These are phyloP conservation scores for Vitis hybrid DNA, from an alignment of 177 flowering plant genomes.

Conservation along the genomic window DNA sequence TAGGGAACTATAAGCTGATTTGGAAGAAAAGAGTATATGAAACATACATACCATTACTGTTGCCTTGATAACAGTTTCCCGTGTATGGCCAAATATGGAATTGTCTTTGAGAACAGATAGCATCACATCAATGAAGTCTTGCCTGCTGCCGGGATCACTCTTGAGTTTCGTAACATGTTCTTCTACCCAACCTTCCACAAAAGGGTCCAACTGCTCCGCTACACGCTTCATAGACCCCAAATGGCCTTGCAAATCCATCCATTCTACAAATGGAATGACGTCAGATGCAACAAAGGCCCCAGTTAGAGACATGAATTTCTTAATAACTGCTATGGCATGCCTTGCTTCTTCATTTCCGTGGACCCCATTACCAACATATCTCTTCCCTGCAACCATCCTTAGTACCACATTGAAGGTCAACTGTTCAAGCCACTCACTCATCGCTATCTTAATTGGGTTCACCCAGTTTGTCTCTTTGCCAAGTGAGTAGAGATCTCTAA, in stretches of 20 bases:
- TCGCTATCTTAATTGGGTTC: constrained; percentile 4
- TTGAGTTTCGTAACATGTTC: constrained; percentile 22
- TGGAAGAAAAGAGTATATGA: no score
- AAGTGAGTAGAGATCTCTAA: constrained; percentile 9
- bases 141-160: constrained; percentile 1
- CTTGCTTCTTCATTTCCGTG: constrained; percentile 4
- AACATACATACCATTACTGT: constrained; percentile 1
- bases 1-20: no score
- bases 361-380: constrained; percentile 8
- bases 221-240: constrained; percentile 27
- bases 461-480: not conserved
- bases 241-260: constrained; percentile 27
- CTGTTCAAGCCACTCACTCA: constrained; percentile 18
- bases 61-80: constrained; percentile 8
- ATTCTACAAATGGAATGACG: constrained; percentile 23
- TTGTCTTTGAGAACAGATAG: constrained; percentile 16
- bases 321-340: constrained; percentile 10
- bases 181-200: constrained; percentile 30
- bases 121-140: constrained; percentile 44
- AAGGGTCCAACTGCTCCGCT: constrained; percentile 21
- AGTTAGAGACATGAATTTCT: constrained; percentile 17
- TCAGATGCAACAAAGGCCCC: constrained; percentile 27
- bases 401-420: constrained; percentile 23
- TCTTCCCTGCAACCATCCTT: constrained; percentile 34
- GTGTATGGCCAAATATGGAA: not conserved